Percentiles rank a stretch among this genome's conserved stretches.
Conservation (phyloP, 1,139 yeast species). For the Neolecta irregularis region DNA sequence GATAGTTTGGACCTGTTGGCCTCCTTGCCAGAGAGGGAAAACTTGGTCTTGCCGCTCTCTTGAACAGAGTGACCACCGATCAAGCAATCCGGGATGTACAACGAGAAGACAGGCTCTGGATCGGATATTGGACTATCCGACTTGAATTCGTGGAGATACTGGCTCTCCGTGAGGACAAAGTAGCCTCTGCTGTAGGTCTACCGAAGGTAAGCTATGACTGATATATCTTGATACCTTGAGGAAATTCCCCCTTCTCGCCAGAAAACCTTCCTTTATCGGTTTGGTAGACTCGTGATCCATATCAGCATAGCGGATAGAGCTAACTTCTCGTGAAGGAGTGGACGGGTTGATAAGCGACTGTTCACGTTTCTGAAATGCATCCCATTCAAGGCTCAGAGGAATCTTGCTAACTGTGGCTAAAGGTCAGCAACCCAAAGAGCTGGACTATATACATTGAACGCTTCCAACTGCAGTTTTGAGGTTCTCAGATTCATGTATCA, state of each 20-base stretch:
- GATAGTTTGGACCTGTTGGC: slow-evolving; percentile 28
- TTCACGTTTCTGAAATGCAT: slow-evolving; percentile 25
- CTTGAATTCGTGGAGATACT: slow-evolving; percentile 33
- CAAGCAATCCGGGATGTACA: slow-evolving; percentile 33
- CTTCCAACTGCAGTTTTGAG: slow-evolving; percentile 20
- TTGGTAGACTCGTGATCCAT: slow-evolving; percentile 27
- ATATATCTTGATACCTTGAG: too few species aligned
- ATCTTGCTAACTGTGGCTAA: slow-evolving; percentile 24
- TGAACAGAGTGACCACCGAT: slow-evolving; percentile 26
- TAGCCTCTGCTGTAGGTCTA: slow-evolving; percentile 30
- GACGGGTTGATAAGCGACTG: slow-evolving; percentile 23
- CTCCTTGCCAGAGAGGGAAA: slow-evolving; percentile 32
- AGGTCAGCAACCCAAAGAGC: slow-evolving; percentile 22
- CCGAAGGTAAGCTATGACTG: too few species aligned
- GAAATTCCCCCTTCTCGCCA: slow-evolving; percentile 28
- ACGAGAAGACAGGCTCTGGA: slow-evolving; percentile 31
- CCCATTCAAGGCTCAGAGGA: slow-evolving; percentile 32
- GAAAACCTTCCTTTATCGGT: slow-evolving; percentile 35
- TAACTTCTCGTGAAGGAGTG: slow-evolving; percentile 26
- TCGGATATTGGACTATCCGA: slow-evolving; percentile 29
- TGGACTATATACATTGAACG: too few species aligned
- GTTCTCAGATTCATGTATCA: slow-evolving; percentile 21
- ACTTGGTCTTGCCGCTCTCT: slow-evolving; percentile 28
- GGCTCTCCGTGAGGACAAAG: slow-evolving; percentile 33
- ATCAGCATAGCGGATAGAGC: slow-evolving; percentile 28